Evolutionary conservation across 2,329 filamentous ascomycete genomes (phyloP).

Genomic region (Claviceps monticola): DNA sequence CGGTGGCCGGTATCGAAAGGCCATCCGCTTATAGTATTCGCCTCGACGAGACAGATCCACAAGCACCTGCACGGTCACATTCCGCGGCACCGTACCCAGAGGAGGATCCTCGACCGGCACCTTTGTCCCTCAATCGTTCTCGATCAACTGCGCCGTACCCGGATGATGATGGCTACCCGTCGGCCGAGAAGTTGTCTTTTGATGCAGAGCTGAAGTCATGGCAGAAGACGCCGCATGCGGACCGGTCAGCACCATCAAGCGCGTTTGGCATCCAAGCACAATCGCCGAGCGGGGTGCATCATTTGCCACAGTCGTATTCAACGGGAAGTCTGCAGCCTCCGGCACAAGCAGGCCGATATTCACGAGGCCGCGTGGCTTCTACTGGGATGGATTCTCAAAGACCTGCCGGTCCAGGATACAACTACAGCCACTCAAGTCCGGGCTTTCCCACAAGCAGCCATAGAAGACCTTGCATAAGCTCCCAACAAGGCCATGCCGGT

Average conservation of each 20-base stretch:
- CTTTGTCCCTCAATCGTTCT: constrained; percentile 28
- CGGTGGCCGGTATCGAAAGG: constrained; percentile 22
- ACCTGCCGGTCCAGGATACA: constrained; percentile 5
- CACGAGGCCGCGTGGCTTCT: constrained; percentile 28
- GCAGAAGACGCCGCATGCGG: constrained; percentile 29
- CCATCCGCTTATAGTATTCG: constrained; percentile 39
- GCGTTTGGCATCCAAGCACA: constrained; percentile 41
- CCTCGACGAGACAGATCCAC: constrained; percentile 20
- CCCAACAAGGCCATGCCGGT: constrained; percentile 12
- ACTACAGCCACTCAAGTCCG: constrained; percentile 27
- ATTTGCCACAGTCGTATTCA: constrained; percentile 30
- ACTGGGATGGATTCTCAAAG: constrained; percentile 31
- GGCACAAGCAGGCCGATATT: constrained; percentile 10
- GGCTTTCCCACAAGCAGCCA: constrained; percentile 11
- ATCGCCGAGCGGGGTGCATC: constrained; percentile 15
- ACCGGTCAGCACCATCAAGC: constrained; percentile 34
- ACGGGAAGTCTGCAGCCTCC: constrained; percentile 32
- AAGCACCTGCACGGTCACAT: constrained; percentile 27
- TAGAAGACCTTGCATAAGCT: constrained; percentile 13
- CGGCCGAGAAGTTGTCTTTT: constrained; percentile 23
- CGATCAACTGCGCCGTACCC: constrained; percentile 38
- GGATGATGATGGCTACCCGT: constrained; percentile 31
- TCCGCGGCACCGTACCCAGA: constrained; percentile 57
- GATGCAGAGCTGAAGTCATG: constrained; percentile 35
- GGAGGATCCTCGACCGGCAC: constrained; percentile 43